Base-by-base conservation (phyloP, 345 rosid genomes). In the Eutrema yunnanense region DNA sequence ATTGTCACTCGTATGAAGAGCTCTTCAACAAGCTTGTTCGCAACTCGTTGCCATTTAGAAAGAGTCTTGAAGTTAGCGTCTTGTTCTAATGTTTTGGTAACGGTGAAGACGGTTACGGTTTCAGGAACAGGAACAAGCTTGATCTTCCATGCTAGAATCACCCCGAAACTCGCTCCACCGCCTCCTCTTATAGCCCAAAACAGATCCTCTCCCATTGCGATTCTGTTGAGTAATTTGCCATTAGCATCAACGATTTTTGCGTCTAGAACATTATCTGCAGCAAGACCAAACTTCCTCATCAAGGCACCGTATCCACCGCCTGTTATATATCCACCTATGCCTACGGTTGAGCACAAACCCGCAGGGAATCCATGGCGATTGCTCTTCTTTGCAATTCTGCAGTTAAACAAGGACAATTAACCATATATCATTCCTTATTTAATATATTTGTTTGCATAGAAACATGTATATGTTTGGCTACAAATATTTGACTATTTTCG, bases 131-230 rank as follows among this genome's bases (percentile, higher is more conserved):
- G 85, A 65, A 89, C 92, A 29, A 87, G 64, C 50, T 81, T 82
- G 30, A 89, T 22, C 54, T 89, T 87, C 90, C 88, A 89, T 3
- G 81, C 52, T 22, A 84, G 79, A 9, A 89, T 81, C 7, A 88
- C 46, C 0, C 95, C 95, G 13, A 86, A 88, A 77, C 87, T 85
- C 0, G 72, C 91, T 29, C 91, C 91, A 33, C 82, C 95, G 2
- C 89, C 89, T 9, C 95, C 95, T 56, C 86, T 65, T 12, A 88
- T 82, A 0, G 91, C 95, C 91, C 91, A 85, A 61, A 86, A 88
- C 0, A 75, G 65, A 67, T 88, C 94, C 51, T 88, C 87, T 0
- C 95, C 87, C 89, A 85, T 86, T 0, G 85, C 14, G 1, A 61
- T 41, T 50, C 88, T 54, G 59, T 89, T 79, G 0, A 87, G 85